Conservation (phyloP, 2,329 filamentous ascomycete genomes). For the Phialophora tarda region DNA sequence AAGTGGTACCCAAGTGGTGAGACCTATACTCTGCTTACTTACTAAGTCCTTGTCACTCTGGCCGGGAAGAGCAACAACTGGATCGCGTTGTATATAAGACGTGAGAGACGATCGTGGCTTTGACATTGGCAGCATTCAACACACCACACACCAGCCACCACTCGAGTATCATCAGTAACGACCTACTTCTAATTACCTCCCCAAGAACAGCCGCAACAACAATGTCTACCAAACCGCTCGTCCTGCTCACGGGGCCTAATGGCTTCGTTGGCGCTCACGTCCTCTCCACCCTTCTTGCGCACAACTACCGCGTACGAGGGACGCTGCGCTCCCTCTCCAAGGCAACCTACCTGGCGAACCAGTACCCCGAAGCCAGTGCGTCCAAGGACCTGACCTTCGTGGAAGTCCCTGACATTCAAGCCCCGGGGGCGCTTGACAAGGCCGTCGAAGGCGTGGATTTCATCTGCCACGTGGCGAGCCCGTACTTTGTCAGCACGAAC, state of each 20-base stretch:
- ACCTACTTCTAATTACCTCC: not conserved
- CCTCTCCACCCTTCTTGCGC: constrained; percentile 19
- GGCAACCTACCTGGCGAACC: constrained; percentile 18
- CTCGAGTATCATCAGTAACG: not conserved
- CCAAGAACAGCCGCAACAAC: not conserved
- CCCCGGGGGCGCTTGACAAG: constrained; percentile 29
- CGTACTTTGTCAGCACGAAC: constrained; percentile 34
- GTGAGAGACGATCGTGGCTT: not conserved
- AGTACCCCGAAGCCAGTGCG: constrained; percentile 15
- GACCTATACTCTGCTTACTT: not conserved
- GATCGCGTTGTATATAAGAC: not conserved
- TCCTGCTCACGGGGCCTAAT: constrained; percentile 33
- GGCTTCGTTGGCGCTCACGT: constrained; percentile 33
- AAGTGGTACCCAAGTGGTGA: not conserved
- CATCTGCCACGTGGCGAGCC: constrained; percentile 38
- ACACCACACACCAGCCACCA: not conserved
- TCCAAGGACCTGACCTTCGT: constrained; percentile 26
- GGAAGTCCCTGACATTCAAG: constrained; percentile 27
- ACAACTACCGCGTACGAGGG: constrained; percentile 26
- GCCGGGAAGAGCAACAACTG: not conserved
- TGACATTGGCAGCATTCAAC: not conserved
- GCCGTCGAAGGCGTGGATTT: constrained; percentile 25
- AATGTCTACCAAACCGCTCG: constrained; percentile 27
- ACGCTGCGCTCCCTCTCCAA: constrained; percentile 31
- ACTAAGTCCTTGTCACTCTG: not conserved